Evolutionary conservation across 257 asterid species (phyloP).

Genomic region (Perilla frutescens): DNA sequence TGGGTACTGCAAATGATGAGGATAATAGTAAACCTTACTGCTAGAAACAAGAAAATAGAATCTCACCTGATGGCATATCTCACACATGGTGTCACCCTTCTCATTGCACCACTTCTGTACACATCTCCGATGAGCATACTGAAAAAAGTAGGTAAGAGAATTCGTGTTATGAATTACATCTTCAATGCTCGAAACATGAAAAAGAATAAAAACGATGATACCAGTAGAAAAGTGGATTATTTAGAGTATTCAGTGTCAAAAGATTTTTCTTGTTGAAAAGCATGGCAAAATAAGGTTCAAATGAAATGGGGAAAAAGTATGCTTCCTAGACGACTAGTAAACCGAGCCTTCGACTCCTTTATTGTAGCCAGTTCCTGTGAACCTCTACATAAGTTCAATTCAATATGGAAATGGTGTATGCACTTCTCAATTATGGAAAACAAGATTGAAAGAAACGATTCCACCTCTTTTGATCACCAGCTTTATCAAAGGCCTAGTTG

Average conservation of each 20-base stretch:
- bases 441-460: background rate
- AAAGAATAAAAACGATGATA: background rate
- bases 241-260: background rate
- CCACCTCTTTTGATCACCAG: background rate
- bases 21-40: background rate
- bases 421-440: background rate
- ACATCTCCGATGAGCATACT: constrained; percentile 98
- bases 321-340: background rate
- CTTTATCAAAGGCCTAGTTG: background rate
- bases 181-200: background rate
- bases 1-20: background rate
- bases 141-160: constrained; percentile 35
- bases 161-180: constrained; percentile 9
- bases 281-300: background rate
- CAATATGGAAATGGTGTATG: background rate
- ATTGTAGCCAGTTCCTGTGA: background rate
- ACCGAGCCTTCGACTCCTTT: background rate
- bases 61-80: constrained; percentile 94
- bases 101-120: constrained; percentile 97
- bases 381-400: background rate
- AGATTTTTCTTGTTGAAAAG: background rate
- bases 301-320: background rate
- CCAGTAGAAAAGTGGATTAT: background rate
- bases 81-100: constrained; percentile 95
- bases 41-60: constrained; percentile 10